Evolutionary conservation across 768 basidiomycete genomes (phyloP), one percentile per base, ranked within the genome.

Genomic region (Amanita polypyramis): DNA sequence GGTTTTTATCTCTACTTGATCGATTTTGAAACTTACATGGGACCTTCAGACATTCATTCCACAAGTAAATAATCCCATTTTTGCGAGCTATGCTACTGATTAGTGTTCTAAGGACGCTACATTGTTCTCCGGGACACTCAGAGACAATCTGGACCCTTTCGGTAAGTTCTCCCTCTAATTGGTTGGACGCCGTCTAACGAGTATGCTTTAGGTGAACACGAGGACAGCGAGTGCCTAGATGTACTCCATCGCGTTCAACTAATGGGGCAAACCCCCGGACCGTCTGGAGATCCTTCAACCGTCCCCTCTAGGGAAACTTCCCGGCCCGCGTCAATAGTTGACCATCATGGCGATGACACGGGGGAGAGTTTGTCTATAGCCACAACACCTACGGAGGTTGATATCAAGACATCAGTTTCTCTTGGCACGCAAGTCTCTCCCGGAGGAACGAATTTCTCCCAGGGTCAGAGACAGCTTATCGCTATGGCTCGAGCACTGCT

Each of bases 391-490:
- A 84, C 82, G 0, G 79, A 82, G 19, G 59, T 72, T 2, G 84
- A 85, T 17, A 46, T 56, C 25, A 83, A 76, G 58, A 72, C 70
- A 0, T 67, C 68, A 0, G 67, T 94, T 23, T 72, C 77, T 0
- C 70, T 95, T 3, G 79, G 87, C 15, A 87, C 84, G 0, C 79
- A 84, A 51, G 84, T 95, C 7, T 88, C 88, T 0, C 73, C 87
- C 0, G 91, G 91, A 0, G 92, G 92, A 0, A 73, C 80, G 25
- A 96, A 96, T 66, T 94, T 96, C 63, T 93, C 88, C 1, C 88
- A 92, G 51, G 93, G 94, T 8, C 92, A 97, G 59, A 64, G 91
- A 8, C 93, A 97, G 56, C 66, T 91, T 12, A 85, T 92, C 45
- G 83, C 87, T 1, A 84, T 91, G 83, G 89, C 88, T 0, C 75